A percentile compares a stretch with the other conserved stretches of the same genome.
Conservation (phyloP, 2,329 filamentous ascomycete species). For the Diaporthe citrichinensis region DNA sequence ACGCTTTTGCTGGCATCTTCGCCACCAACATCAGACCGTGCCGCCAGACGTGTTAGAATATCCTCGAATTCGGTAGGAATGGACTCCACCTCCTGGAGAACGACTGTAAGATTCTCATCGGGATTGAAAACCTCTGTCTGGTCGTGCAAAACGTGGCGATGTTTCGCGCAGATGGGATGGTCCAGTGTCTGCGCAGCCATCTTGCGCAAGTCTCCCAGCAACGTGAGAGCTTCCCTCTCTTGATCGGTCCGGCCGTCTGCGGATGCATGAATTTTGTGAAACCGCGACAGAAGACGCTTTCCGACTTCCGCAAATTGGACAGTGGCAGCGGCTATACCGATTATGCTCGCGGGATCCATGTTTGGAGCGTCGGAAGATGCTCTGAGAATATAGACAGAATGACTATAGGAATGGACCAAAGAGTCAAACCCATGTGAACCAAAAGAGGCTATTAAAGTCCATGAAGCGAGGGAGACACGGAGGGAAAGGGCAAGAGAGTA, state of each 20-base stretch:
- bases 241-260: neutral
- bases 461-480: no score
- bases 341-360: neutral
- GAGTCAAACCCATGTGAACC: no score
- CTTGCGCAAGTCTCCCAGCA: neutral
- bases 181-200: neutral
- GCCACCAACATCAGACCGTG: neutral
- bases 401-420: no score
- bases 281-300: neutral
- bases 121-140: neutral
- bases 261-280: no score
- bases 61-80: neutral
- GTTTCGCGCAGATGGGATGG: no score
- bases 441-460: no score
- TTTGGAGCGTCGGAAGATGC: no score
- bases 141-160: no score
- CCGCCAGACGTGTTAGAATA: neutral
- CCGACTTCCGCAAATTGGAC: slow-evolving; percentile 25
- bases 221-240: neutral
- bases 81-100: neutral
- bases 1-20: neutral
- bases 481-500: no score
- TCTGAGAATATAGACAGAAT: no score
- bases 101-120: neutral
- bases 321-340: slow-evolving; percentile 1